Evolutionary conservation across 768 basidiomycete genomes (phyloP).

Genomic region (Tylopilus balloui): DNA sequence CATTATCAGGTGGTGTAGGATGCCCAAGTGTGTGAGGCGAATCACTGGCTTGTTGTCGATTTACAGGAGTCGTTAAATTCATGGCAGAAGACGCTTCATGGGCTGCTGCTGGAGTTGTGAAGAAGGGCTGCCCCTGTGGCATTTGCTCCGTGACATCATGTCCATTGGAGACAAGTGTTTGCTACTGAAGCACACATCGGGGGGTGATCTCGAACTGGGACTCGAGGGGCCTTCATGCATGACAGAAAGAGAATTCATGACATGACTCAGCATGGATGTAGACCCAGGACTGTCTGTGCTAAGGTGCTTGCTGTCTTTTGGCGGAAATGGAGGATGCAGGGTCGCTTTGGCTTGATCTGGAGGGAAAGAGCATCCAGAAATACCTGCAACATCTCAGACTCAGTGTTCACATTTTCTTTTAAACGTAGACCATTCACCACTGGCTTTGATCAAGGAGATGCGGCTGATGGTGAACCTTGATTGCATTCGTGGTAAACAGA

Average conservation of each 20-base stretch:
- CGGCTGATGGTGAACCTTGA: conserved; percentile 11
- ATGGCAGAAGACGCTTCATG: conserved; percentile 10
- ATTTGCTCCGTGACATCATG: conserved; percentile 26
- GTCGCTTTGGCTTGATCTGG: conserved; percentile 8
- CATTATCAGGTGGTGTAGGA: conserved; percentile 31
- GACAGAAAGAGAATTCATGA: conserved; percentile 7
- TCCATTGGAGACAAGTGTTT: conserved; percentile 30
- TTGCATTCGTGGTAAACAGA: conserved; percentile 9
- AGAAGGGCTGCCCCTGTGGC: conserved; percentile 23
- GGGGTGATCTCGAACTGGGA: conserved; percentile 16
- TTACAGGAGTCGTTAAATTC: conserved; percentile 27
- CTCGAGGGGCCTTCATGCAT: conserved; percentile 7
- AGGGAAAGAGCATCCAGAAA: conserved; percentile 12
- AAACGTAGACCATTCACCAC: conserved; percentile 36
- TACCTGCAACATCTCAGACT: conserved; percentile 10
- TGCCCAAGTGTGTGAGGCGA: conserved; percentile 42
- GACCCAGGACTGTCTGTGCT: conserved; percentile 19
- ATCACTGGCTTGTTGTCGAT: conserved; percentile 23
- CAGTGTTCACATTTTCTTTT: conserved; percentile 26
- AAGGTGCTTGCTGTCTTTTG: conserved; percentile 12
- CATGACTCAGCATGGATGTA: conserved; percentile 16
- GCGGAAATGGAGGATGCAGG: conserved; percentile 19
- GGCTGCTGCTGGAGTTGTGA: conserved; percentile 15
- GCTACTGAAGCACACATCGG: conserved; percentile 17
- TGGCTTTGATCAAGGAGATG: conserved; percentile 16